Conservation (phyloP, 2,329 filamentous ascomycete species). For the Pseudomassariella vexata region DNA sequence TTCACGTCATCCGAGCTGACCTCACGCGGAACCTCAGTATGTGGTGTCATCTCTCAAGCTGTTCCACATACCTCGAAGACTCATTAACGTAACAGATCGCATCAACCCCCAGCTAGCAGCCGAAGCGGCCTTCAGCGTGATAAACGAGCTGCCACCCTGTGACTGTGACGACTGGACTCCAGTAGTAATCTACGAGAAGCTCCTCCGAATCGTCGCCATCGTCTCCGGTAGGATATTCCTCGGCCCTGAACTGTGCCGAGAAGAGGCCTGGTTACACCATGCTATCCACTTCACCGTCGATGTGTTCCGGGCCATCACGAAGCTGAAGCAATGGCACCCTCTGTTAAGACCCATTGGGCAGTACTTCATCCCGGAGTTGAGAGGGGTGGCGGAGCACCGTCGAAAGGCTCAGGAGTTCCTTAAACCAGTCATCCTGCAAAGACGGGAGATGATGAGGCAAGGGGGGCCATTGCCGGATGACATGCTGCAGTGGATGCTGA, state of each 20-base stretch:
- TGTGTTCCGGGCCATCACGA: slow-evolving; percentile 27
- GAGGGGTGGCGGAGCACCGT: slow-evolving; percentile 24
- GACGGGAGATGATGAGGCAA: slow-evolving; percentile 17
- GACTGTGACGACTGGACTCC: slow-evolving; percentile 34
- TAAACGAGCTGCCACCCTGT: slow-evolving; percentile 26
- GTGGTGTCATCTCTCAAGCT: slow-evolving; percentile 6
- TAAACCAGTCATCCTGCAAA: slow-evolving; percentile 26
- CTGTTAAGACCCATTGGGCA: slow-evolving; percentile 30
- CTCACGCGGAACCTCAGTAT: slow-evolving; percentile 16
- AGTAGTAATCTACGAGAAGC: slow-evolving; percentile 30
- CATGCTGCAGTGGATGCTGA: slow-evolving; percentile 40
- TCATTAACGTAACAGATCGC: slow-evolving; percentile 9
- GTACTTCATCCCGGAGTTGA: slow-evolving; percentile 26
- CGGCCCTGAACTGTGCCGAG: slow-evolving; percentile 38
- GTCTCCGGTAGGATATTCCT: slow-evolving; percentile 42
- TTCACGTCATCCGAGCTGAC: slow-evolving; percentile 15
- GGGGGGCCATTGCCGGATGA: slow-evolving; percentile 31
- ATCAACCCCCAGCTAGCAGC: slow-evolving; percentile 31
- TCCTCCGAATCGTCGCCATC: slow-evolving; percentile 40
- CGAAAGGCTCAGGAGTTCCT: slow-evolving; percentile 19
- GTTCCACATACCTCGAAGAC: background rate
- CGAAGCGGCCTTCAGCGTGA: slow-evolving; percentile 29
- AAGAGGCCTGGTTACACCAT: slow-evolving; percentile 37
- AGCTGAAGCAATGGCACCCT: slow-evolving; percentile 15
- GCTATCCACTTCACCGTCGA: slow-evolving; percentile 42